Evolutionary conservation across 108 stramenopile species (phyloP).

Genomic region (Conticribra weissflogii): DNA sequence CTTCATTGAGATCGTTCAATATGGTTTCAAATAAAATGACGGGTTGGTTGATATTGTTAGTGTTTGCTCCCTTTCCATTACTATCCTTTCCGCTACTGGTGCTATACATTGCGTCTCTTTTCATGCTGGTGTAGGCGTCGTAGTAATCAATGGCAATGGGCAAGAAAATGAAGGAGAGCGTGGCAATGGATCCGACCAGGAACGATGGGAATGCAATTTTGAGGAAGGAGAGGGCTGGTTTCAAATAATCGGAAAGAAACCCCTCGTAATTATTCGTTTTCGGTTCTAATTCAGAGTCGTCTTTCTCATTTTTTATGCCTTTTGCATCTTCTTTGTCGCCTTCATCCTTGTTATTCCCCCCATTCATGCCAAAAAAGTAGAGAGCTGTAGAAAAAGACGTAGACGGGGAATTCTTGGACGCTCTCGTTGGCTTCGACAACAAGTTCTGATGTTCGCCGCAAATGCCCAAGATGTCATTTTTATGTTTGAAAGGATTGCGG

Average conservation of each 20-base stretch:
- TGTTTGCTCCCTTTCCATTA: neutral
- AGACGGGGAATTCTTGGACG: no score
- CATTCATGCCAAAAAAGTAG: no score
- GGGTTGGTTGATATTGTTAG: conserved; percentile 57
- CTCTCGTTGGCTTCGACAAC: no score
- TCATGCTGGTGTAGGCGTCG: conserved; percentile 23
- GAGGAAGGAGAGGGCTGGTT: conserved; percentile 18
- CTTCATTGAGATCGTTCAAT: conserved; percentile 67
- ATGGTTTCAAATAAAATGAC: conserved; percentile 89
- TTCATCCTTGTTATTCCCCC: no score
- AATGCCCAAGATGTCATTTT: no score
- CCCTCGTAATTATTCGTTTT: no score
- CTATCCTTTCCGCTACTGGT: neutral
- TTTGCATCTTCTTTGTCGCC: no score
- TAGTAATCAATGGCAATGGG: conserved; percentile 44
- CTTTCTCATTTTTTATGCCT: no score
- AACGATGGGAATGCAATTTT: conserved; percentile 47
- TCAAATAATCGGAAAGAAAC: neutral
- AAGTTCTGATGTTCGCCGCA: no score
- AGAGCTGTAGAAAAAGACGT: no score
- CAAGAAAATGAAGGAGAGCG: conserved; percentile 38
- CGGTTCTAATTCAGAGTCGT: no score
- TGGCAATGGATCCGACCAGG: conserved; percentile 29
- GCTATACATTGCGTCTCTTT: neutral
- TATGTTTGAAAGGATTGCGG: no score